A percentile compares a stretch with the other conserved stretches of the same genome.
Evolutionary conservation across 345 rosid species (phyloP).

Genomic region (Bruguiera sexangula): DNA sequence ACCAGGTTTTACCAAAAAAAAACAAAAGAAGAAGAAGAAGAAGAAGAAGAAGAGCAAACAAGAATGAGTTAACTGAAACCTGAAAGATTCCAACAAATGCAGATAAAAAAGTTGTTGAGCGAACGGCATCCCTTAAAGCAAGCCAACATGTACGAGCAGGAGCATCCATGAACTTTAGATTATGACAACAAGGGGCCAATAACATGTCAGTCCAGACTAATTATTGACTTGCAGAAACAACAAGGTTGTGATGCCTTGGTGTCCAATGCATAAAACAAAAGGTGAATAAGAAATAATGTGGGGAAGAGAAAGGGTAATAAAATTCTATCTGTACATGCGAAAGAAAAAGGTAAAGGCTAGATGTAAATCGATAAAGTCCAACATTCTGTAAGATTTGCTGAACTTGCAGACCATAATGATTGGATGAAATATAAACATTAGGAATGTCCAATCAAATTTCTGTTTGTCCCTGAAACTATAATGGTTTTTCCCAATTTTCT

Average conservation of each 20-base stretch:
- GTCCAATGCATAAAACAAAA: not conserved
- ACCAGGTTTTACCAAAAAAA: not conserved
- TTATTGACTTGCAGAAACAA: too few relatives aligned
- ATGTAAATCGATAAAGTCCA: not conserved
- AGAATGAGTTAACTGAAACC: conserved; percentile 40
- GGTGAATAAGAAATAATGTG: not conserved
- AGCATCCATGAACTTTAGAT: conserved; percentile 74
- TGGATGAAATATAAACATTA: not conserved
- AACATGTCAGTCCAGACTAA: conserved; percentile 6
- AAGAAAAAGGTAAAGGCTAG: not conserved
- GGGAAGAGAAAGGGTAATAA: not conserved
- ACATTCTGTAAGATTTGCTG: not conserved
- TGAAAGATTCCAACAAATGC: conserved; percentile 99
- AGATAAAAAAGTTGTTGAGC: conserved; percentile 89
- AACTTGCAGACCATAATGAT: not conserved
- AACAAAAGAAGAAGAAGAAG: not conserved
- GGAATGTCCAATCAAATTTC: not conserved
- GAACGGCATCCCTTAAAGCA: conserved; percentile 82
- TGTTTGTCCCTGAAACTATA: not conserved
- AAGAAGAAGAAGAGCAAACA: conserved; percentile 1
- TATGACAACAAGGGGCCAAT: conserved; percentile 19
- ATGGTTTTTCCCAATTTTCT: not conserved
- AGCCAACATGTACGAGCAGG: conserved; percentile 84
- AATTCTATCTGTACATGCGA: not conserved
- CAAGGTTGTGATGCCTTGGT: too few relatives aligned